Evolutionary conservation across 805 yeast species (phyloP).

Genomic region (Ogataea nitratoaversa): DNA sequence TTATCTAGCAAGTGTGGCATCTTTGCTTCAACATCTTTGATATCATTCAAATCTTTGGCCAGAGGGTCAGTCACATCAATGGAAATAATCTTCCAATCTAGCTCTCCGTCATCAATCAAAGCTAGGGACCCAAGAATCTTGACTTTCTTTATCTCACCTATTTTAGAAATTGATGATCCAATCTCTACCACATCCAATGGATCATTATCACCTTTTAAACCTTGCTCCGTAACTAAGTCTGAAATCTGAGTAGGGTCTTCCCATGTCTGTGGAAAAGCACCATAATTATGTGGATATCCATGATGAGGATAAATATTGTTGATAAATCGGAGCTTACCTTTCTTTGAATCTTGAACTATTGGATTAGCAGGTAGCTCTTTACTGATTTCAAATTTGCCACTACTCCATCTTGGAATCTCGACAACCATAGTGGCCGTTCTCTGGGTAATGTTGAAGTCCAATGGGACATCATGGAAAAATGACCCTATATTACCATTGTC

Average conservation of each 20-base stretch:
- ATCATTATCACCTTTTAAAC: constrained; percentile 80
- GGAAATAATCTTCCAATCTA: constrained; percentile 89
- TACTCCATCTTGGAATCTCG: constrained; percentile 78
- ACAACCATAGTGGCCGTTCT: constrained; percentile 60
- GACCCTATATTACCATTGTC: constrained; percentile 46
- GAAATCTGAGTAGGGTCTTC: constrained; percentile 74
- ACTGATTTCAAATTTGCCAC: constrained; percentile 78
- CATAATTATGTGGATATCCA: constrained; percentile 85
- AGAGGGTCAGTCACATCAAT: constrained; percentile 66
- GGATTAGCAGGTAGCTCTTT: constrained; percentile 62
- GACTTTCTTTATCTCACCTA: constrained; percentile 55
- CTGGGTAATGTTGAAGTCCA: constrained; percentile 39
- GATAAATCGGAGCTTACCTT: constrained; percentile 67
- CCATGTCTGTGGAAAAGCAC: constrained; percentile 94
- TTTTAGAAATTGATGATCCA: constrained; percentile 45
- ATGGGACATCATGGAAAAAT: constrained; percentile 70
- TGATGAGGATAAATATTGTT: constrained; percentile 77
- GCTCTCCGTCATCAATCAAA: constrained; percentile 87
- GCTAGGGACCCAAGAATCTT: constrained; percentile 76
- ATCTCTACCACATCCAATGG: constrained; percentile 94
- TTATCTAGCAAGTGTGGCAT: constrained; percentile 71
- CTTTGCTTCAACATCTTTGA: constrained; percentile 61
- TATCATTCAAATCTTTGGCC: constrained; percentile 53
- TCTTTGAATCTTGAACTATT: constrained; percentile 70
- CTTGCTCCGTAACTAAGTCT: constrained; percentile 34